Evolutionary conservation across 1,284 basidiomycete genomes (phyloP).

Genomic region (Fomes fomentarius): DNA sequence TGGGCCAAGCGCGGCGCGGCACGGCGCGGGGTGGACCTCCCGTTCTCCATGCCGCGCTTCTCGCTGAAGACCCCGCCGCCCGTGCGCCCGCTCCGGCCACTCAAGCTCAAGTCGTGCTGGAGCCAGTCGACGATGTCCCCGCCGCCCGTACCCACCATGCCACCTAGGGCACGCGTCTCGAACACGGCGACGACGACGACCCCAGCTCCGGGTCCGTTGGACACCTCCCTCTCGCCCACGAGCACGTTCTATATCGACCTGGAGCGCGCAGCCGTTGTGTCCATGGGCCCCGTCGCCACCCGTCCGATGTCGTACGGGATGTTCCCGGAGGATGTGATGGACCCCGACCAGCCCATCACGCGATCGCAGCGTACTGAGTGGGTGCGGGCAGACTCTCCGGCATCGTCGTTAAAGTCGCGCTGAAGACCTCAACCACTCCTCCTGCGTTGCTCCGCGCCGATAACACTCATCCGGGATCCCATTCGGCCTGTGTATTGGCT

Average conservation of each 20-base stretch:
- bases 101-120: slow-evolving; percentile 29
- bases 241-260: slow-evolving; percentile 26
- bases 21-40: slow-evolving; percentile 56
- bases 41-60: slow-evolving; percentile 33
- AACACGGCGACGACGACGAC: neutral
- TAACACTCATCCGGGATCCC: neutral
- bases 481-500: neutral
- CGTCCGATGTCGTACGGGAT: slow-evolving; percentile 31
- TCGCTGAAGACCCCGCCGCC: slow-evolving; percentile 21
- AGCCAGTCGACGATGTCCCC: slow-evolving; percentile 20
- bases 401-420: slow-evolving; percentile 12
- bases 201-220: neutral
- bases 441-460: too few relatives aligned
- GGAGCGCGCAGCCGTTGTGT: slow-evolving; percentile 21
- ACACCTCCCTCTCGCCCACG: slow-evolving; percentile 17
- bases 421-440: too few relatives aligned
- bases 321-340: slow-evolving; percentile 44
- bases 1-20: slow-evolving; percentile 49
- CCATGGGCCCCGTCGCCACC: slow-evolving; percentile 16
- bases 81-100: slow-evolving; percentile 17
- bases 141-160: slow-evolving; percentile 15
- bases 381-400: slow-evolving; percentile 49
- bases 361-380: slow-evolving; percentile 54
- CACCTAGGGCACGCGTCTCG: slow-evolving; percentile 19
- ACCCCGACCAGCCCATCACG: slow-evolving; percentile 61